Evolutionary conservation across 2,329 filamentous ascomycete genomes (phyloP), one percentile per base, ranked within the genome.

Genomic region (Helotiales sp.): DNA sequence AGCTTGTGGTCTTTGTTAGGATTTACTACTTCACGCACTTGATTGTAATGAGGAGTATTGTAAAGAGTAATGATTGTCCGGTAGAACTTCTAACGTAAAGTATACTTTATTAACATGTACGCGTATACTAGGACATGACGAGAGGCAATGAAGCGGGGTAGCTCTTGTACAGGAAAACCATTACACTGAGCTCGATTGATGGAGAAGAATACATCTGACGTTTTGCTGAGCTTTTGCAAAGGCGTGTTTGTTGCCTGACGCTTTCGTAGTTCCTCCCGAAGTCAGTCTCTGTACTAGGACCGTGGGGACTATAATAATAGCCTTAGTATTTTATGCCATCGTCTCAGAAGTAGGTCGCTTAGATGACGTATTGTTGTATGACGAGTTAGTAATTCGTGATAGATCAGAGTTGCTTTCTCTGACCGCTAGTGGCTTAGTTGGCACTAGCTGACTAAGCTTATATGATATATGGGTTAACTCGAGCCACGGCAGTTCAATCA

Each of bases 101-200:
- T 79, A 65, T 75, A 80, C 66, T 80, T 80, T 37, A 68, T 75
- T 15, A 80, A 28, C 78, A 80, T 80, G 62, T 80, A 80, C 24
- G 66, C 63, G 64, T 78, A 79, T 3, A 78, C 71, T 6, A 50
- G 54, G 20, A 66, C 22, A 47, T 68, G 66, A 37, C 61, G 61
- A 50, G 64, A 10, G 22, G 32, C 37, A 28, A 49, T 20, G 61
- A 71, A 69, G 13, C n/a, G 26, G 5, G 72, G 70, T n/a, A 70
- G 52, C 63, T 74, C 60, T 13, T 65, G 68, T 40, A 78, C 67
- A 11, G 74, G 69, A 69, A 75, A 76, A 0, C 77, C 78, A 72
- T 80, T 78, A 65, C 77, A 73, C n/a, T 66, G 71, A 61, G 79
- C 78, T 70, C 79, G 72, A 73, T 63, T 76, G 62, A 78, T 74